Percentiles rank a stretch among this genome's conserved stretches.
These are phyloP conservation scores for Toxicodendron radicans DNA, from an alignment of 345 rosid genomes.

Conservation along the genomic window DNA sequence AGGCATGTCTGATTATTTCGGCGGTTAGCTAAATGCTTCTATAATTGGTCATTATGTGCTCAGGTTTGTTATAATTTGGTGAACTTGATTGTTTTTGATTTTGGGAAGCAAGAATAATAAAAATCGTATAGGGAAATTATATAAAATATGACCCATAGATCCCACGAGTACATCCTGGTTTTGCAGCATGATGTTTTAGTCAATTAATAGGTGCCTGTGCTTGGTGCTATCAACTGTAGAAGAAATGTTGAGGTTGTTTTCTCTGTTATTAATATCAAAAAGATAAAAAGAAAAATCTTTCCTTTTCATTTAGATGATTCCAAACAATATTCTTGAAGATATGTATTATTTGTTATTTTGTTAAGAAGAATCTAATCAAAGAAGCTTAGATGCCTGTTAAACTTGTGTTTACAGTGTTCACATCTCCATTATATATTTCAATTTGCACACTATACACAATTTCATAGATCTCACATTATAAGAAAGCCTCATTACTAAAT, in stretches of 20 bases:
- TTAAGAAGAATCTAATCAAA: not conserved
- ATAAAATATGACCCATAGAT: not conserved
- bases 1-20: conserved; percentile 34
- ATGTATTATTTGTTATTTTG: too few species aligned
- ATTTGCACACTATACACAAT: not conserved
- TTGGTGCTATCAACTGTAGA: not conserved
- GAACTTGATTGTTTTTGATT: not conserved
- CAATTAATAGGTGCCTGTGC: not conserved
- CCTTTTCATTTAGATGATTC: not conserved
- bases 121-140: not conserved
- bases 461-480: not conserved
- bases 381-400: not conserved
- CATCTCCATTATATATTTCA: not conserved
- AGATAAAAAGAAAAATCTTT: not conserved
- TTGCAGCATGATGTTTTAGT: not conserved
- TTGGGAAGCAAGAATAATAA: not conserved
- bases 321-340: not conserved
- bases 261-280: not conserved
- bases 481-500: not conserved
- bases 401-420: not conserved
- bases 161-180: not conserved
- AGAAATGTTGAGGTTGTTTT: not conserved
- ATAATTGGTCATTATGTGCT: not conserved
- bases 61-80: not conserved
- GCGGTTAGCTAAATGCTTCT: not conserved